Base-by-base conservation (phyloP, 768 basidiomycete species). In the Boletus coccyginus region DNA sequence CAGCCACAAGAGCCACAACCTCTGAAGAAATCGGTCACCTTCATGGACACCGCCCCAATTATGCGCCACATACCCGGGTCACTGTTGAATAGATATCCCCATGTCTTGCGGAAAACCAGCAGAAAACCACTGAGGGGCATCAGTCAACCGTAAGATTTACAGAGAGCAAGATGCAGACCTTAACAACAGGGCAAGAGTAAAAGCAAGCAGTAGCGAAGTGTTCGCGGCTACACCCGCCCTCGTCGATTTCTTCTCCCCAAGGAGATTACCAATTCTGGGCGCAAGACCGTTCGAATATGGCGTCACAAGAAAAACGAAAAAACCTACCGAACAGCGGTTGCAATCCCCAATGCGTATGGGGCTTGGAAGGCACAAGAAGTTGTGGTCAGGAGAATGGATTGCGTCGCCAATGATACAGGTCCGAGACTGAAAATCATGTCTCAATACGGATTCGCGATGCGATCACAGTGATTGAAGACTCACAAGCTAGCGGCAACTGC, bases 401-500 rank as follows among this genome's bases (percentile, higher is more conserved):
- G 21, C 12, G 39, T 42, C 13, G 17, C 32, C 24, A 19, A 21
- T 7, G 41, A 41, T 4, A 33, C 11, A 39, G 27, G 6, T 27
- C 27, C 27, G 27, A 27, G 27, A 6, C 27, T 27, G 27, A 27
- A 27, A 27, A 27, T 27, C 27, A 5, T 27, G 27, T 27, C 27
- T 5, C 27, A 27, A 27, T 27, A 27, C 27, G 27, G 27, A 6
- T 27, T 27, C 27, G 27, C 27, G 27, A 27, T 27, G 27, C 27
- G 6, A 27, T 27, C 27, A 27, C 27, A 27, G 27, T 27, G 6
- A 27, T 27, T 27, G 27, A 27, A 27, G 27, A 67, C 78, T 65
- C 59, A 81, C 81, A 80, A 67, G 58, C 81, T 83, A 19, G 81
- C 80, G 27, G 81, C 79, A 24, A 82, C 80, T 83, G 44, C 10